Evolutionary conservation across 106 monocot species (phyloP).

Genomic region (Dendrobium catenatum): DNA sequence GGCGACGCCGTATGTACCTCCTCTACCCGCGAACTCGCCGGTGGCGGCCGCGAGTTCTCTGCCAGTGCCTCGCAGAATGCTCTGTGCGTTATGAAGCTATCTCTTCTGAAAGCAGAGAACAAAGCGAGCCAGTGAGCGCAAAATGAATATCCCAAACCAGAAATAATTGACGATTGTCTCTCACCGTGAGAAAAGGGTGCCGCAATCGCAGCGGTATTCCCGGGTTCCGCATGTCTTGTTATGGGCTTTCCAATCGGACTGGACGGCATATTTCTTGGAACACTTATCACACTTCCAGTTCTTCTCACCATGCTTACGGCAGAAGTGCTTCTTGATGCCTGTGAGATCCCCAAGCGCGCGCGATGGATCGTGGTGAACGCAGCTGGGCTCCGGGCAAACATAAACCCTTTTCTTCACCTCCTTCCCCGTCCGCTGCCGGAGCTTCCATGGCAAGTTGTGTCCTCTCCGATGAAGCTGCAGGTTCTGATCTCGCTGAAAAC

Average conservation of each 20-base stretch:
- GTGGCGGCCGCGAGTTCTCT: slow-evolving; percentile 23
- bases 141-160: background rate
- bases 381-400: slow-evolving; percentile 55
- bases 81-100: slow-evolving; percentile 44
- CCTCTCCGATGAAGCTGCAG: slow-evolving; percentile 58
- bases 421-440: slow-evolving; percentile 44
- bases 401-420: slow-evolving; percentile 50
- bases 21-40: background rate
- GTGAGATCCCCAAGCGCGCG: slow-evolving; percentile 69
- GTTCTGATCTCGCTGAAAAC: slow-evolving; percentile 66
- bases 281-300: slow-evolving; percentile 82
- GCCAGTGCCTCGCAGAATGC: slow-evolving; percentile 46
- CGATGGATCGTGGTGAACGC: slow-evolving; percentile 60
- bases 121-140: background rate
- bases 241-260: slow-evolving; percentile 88
- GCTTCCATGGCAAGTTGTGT: slow-evolving; percentile 64
- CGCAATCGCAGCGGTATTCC: slow-evolving; percentile 85
- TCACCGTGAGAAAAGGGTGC: slow-evolving; percentile 79
- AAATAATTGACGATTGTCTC: background rate
- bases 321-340: slow-evolving; percentile 86
- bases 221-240: slow-evolving; percentile 75
- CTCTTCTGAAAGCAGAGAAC: slow-evolving; percentile 18
- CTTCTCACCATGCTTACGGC: slow-evolving; percentile 85
- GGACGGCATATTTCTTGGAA: slow-evolving; percentile 77
- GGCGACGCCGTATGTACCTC: background rate